Percentiles rank a stretch among this genome's conserved stretches.
Conservation (phyloP, 805 yeast species). For the Spathaspora arborariae region DNA sequence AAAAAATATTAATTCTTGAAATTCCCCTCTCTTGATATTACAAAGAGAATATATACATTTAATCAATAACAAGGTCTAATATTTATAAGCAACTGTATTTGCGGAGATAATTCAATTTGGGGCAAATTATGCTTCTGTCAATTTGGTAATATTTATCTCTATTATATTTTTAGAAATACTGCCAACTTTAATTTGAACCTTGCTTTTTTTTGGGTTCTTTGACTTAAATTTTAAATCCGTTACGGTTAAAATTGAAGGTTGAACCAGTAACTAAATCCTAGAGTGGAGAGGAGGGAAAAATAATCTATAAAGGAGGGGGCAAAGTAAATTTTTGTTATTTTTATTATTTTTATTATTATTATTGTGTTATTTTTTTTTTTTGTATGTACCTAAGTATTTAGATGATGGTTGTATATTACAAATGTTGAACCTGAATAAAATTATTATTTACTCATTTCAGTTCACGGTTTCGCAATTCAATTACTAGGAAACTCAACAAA, state of each 20-base stretch:
- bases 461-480: not conserved
- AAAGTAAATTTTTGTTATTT: not conserved
- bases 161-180: too few relatives aligned
- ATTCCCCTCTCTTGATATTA: not conserved
- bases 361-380: not conserved
- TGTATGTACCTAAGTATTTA: not conserved
- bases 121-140: too few relatives aligned
- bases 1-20: not conserved
- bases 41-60: not conserved
- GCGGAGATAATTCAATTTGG: not conserved
- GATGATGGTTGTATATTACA: not conserved
- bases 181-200: not conserved
- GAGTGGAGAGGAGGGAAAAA: not conserved
- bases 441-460: not conserved
- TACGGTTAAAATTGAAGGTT: not conserved
- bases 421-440: not conserved
- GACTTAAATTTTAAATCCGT: not conserved
- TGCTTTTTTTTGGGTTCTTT: not conserved
- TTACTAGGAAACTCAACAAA: not conserved
- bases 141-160: too few relatives aligned
- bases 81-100: not conserved
- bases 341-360: too few relatives aligned
- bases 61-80: not conserved
- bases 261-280: not conserved
- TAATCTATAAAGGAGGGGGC: conserved; percentile 1